Evolutionary conservation across 306 rosid species (phyloP), one percentile per base, ranked within the genome.

Genomic region (Morella rubra): DNA sequence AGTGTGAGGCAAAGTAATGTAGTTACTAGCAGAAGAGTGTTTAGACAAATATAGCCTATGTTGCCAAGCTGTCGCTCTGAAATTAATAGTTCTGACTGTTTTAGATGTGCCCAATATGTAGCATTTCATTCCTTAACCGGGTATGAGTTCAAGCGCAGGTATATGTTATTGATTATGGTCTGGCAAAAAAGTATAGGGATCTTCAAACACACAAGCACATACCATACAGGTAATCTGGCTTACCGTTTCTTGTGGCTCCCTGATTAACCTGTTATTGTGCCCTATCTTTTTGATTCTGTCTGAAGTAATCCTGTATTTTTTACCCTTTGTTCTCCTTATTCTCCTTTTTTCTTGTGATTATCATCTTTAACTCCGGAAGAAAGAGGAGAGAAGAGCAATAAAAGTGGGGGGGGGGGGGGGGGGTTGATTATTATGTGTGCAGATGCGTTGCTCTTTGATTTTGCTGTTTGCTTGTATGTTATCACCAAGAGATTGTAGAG

Each of bases 151-250:
- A 50, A 69, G 77, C 61, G 19, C 87, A 96, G 99, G 99, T 95
- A 40, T 95, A 95, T 82, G 53, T 95, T 77, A 95, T 95, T 72
- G 99, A 95, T 90, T 95, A 92, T 82, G 99, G 99, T 81, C 99
- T 95, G 50, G 97, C 93, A 50, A 95, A 95, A 80, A 95, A 90
- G 89, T 95, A 73, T 75, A 88, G 97, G 72, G 99, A 95, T 89
- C 97, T 95, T 80, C 99, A 95, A 77, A 95, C 99, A 8, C 97
- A 92, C 79, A 95, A 88, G 93, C 99, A 95, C 86, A 95, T 95
- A 84, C 97, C 97, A 24, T 95, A 95, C 81, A 92, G 99, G 98
- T 95, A 88, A 66, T 66, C 80, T 77, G 44, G 40, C 74, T 74
- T 77, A 44, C 50, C 51, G 47, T 82, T 69, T 83, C 55, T 32